Evolutionary conservation across 2,329 filamentous ascomycete species (phyloP).

Genomic region (Hymenoscyphus fraxineus): DNA sequence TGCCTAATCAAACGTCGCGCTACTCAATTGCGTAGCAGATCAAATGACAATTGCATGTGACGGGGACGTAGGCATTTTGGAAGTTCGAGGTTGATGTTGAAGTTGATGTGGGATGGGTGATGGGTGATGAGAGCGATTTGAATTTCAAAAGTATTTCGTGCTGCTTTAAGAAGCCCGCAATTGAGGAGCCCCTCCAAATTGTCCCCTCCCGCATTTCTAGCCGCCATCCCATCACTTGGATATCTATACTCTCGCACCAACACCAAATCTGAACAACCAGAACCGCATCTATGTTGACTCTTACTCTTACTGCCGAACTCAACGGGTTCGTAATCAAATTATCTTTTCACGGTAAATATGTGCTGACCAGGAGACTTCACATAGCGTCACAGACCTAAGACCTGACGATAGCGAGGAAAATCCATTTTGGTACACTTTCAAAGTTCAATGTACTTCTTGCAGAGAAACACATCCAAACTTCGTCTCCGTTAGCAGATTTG

Average conservation of each 20-base stretch:
- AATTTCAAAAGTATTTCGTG: neutral
- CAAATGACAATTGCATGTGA: neutral
- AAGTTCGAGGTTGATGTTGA: neutral
- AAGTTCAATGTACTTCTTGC: constrained; percentile 97
- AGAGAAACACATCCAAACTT: constrained; percentile 84
- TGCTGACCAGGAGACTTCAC: constrained; percentile 4
- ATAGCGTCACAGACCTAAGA: constrained; percentile 82
- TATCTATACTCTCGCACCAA: neutral
- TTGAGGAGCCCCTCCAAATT: neutral
- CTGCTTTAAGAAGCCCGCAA: constrained; percentile 7
- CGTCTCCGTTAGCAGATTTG: constrained; percentile 84
- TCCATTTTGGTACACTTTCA: constrained; percentile 97
- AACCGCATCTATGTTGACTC: constrained; percentile 51
- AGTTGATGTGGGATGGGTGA: neutral
- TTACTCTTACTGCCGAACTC: constrained; percentile 65
- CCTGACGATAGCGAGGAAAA: constrained; percentile 76
- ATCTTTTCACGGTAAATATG: neutral
- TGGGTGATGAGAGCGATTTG: neutral
- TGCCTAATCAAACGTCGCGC: constrained; percentile 2
- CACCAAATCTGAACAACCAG: neutral
- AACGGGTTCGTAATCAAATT: constrained; percentile 51
- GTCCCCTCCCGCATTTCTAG: neutral
- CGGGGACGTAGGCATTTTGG: neutral
- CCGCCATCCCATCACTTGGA: too few relatives aligned
- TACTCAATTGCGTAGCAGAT: neutral